These are phyloP conservation scores for Choanephora cucurbitarum DNA, from an alignment of 371 early-diverging fungal genomes.

Conservation along the genomic window DNA sequence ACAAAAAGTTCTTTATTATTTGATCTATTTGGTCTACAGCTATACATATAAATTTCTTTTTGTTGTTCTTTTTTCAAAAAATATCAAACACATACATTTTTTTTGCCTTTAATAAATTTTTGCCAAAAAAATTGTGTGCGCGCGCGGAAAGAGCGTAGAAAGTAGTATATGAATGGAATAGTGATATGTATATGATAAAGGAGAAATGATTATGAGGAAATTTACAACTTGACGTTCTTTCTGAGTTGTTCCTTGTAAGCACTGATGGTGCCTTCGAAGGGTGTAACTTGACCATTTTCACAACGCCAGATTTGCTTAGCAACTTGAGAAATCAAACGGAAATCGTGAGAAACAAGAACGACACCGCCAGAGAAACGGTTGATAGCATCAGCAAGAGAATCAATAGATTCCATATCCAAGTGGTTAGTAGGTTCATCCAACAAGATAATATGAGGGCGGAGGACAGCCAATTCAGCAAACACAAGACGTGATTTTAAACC, in stretches of 20 bases:
- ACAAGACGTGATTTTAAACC: constrained; percentile 96
- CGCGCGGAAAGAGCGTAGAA: not conserved
- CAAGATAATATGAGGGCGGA: constrained; percentile 91
- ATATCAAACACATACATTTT: too few relatives aligned
- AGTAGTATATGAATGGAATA: constrained; percentile 8
- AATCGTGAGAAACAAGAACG: constrained; percentile 99
- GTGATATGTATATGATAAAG: not conserved
- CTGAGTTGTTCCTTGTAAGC: constrained; percentile 88
- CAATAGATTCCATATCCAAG: constrained; percentile 95
- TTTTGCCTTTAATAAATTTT: too few relatives aligned
- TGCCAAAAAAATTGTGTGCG: not conserved
- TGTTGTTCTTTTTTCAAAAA: not conserved
- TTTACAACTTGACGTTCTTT: constrained; percentile 74
- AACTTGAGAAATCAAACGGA: constrained; percentile 95
- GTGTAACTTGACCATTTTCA: constrained; percentile 78
- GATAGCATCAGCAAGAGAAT: constrained; percentile 96
- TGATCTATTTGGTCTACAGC: not conserved
- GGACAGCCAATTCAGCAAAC: constrained; percentile 91
- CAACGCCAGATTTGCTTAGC: constrained; percentile 97
- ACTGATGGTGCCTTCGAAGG: constrained; percentile 81
- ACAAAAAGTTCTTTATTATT: too few relatives aligned
- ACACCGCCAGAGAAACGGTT: constrained; percentile 95
- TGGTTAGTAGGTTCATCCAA: constrained; percentile 99
- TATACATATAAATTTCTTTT: not conserved
- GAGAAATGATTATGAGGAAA: constrained; percentile 2